Base-by-base conservation (phyloP, 2,329 filamentous ascomycete species). In the Camptophora hylomeconis region DNA sequence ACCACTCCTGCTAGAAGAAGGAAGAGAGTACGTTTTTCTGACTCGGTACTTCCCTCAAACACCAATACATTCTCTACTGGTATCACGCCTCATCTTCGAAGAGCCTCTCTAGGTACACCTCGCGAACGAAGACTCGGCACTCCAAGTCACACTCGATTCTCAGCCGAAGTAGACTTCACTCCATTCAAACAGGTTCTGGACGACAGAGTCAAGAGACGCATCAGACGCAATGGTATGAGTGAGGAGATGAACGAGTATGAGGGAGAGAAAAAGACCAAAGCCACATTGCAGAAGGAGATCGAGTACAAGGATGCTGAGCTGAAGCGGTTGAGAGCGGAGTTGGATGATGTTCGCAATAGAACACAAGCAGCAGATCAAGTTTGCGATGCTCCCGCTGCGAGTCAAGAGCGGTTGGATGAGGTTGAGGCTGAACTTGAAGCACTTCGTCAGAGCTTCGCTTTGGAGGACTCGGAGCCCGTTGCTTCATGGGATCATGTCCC, bases 21-120 rank as follows among this genome's bases (percentile, higher is more conserved):
- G 41, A 64, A 63, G 37, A 53, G 48, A 37, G 54, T 59, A 19
- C 57, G 60, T 15, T 61, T 63, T 40, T 63, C 60, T 2, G 57
- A 61, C 27, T 53, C 57, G 5, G 52, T 52, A 5, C 49, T 50
- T 22, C 19, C 26, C 2, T 32, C 26, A 11, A 27, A 31, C 9
- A 30, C 26, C n/a, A 25, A 20, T 16, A 11, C 20, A 3, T 27
- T 35, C 9, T 53, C 54, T 1, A 63, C 59, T 2, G 58, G 60
- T n/a, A 40, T 63, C 5, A 63, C 60, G 3, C 60, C 60, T 11
- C 47, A 52, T 4, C 47, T 63, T 33, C 40, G 46, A 14, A 57
- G 57, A 13, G 53, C 56, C 4, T 53, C 49, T 0, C 49, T 60
- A 24, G 40, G 44, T 22, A 50, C 50, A 17, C 39, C 37, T 13